Conservation (phyloP, 2,329 filamentous ascomycete genomes). For the Ophiosphaerella narmari region DNA sequence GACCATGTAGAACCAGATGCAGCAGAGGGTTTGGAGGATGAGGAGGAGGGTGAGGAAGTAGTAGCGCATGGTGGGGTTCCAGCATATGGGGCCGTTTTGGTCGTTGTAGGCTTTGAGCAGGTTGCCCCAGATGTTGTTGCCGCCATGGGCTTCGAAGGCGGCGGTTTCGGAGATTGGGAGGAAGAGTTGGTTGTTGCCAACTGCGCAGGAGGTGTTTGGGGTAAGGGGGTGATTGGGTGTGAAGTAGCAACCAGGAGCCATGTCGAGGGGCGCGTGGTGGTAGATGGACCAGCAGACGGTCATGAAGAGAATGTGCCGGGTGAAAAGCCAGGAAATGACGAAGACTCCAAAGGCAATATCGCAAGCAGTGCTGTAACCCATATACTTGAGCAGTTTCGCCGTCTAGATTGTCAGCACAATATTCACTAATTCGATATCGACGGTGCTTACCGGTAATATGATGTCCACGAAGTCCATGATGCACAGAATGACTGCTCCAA, state of each 20-base stretch:
- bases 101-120: slow-evolving; percentile 75
- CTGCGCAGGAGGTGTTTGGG: slow-evolving; percentile 50
- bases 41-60: slow-evolving; percentile 78
- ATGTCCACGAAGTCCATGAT: slow-evolving; percentile 95
- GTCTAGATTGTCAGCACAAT: slow-evolving; percentile 56
- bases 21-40: slow-evolving; percentile 76
- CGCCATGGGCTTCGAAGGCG: slow-evolving; percentile 45
- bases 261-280: slow-evolving; percentile 63
- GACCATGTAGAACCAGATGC: slow-evolving; percentile 92
- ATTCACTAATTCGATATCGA: background rate
- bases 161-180: slow-evolving; percentile 60
- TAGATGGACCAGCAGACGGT: slow-evolving; percentile 83
- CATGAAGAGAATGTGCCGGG: slow-evolving; percentile 80
- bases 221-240: slow-evolving; percentile 24
- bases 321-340: slow-evolving; percentile 80
- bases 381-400: slow-evolving; percentile 90
- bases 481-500: slow-evolving; percentile 85
- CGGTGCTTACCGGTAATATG: slow-evolving; percentile 70
- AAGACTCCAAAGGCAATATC: slow-evolving; percentile 85
- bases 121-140: slow-evolving; percentile 56
- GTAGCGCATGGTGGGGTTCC: slow-evolving; percentile 73
- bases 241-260: slow-evolving; percentile 73
- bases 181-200: slow-evolving; percentile 21
- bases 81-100: slow-evolving; percentile 77
- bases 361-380: slow-evolving; percentile 74